A percentile compares a stretch with the other conserved stretches of the same genome.
phyloP scores from a whole-genome alignment of 192 early-diverging fungal genomes.

The Ramicandelaber brevisporus region DNA sequence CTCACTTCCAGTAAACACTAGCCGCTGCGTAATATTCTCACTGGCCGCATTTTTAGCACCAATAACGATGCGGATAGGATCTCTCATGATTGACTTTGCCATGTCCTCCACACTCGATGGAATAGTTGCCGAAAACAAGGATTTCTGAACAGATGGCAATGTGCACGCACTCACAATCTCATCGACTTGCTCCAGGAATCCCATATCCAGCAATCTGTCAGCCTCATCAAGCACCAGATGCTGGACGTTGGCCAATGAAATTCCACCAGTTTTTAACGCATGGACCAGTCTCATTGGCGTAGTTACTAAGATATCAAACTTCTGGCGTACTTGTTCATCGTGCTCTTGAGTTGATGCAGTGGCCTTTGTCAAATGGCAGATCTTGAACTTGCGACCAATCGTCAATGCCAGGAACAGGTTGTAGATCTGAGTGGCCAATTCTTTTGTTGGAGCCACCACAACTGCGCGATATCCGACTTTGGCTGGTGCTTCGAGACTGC shows the following conservation, averaged over 20 bases:
- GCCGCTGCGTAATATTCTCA: constrained; percentile 65
- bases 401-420: constrained; percentile 53
- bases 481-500: constrained; percentile 49
- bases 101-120: constrained; percentile 74
- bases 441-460: constrained; percentile 82
- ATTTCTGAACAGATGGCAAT: constrained; percentile 39
- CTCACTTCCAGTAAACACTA: constrained; percentile 81
- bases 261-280: constrained; percentile 48
- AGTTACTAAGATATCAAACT: constrained; percentile 78
- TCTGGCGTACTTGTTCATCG: constrained; percentile 30
- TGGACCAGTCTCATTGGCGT: constrained; percentile 83
- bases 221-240: constrained; percentile 64
- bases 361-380: constrained; percentile 64
- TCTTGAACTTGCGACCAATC: constrained; percentile 48
- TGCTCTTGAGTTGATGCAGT: constrained; percentile 37
- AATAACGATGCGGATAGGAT: constrained; percentile 69
- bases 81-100: constrained; percentile 74
- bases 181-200: constrained; percentile 70
- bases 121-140: constrained; percentile 85
- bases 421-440: constrained; percentile 73
- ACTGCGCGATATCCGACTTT: constrained; percentile 69
- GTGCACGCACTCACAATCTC: constrained; percentile 73
- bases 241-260: constrained; percentile 50
- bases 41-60: constrained; percentile 78
- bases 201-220: constrained; percentile 53